Evolutionary conservation across 192 early-diverging fungal species (phyloP).

Genomic region (Allomyces macrogynus): DNA sequence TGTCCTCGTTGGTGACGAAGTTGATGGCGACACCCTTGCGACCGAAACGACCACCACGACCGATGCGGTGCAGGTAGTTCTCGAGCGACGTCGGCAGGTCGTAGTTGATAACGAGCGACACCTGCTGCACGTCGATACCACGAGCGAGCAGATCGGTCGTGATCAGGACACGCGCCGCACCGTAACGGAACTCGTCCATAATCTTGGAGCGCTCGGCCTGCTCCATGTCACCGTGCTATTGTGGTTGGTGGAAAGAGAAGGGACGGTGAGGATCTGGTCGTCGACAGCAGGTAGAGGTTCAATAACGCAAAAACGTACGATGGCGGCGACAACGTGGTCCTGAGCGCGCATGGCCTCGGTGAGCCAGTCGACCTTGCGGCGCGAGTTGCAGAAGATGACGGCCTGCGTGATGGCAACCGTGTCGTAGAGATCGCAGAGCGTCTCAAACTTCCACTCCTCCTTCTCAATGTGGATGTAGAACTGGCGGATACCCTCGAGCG

Average conservation of each 20-base stretch:
- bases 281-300: background rate
- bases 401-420: constrained; percentile 96
- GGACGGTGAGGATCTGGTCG: background rate
- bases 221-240: constrained; percentile 92
- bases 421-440: constrained; percentile 94
- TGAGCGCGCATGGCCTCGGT: constrained; percentile 83
- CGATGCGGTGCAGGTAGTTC: constrained; percentile 99
- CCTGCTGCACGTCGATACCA: constrained; percentile 99
- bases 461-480: constrained; percentile 97
- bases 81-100: constrained; percentile 90
- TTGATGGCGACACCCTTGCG: constrained; percentile 99
- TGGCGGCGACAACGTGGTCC: constrained; percentile 90
- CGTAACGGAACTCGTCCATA: constrained; percentile 99
- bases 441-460: constrained; percentile 99
- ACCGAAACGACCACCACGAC: constrained; percentile 99
- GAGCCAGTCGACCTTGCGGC: constrained; percentile 98
- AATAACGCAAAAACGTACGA: constrained; percentile 20
- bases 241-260: background rate
- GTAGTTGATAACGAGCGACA: constrained; percentile 98
- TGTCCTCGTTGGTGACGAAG: constrained; percentile 95
- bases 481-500: constrained; percentile 86
- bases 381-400: constrained; percentile 99
- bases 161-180: constrained; percentile 90
- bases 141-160: constrained; percentile 94
- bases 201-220: constrained; percentile 87